Percentiles rank a stretch among this genome's conserved stretches.
Evolutionary conservation across 2,329 filamentous ascomycete species (phyloP).

Genomic region (Cyanodermella asteris): DNA sequence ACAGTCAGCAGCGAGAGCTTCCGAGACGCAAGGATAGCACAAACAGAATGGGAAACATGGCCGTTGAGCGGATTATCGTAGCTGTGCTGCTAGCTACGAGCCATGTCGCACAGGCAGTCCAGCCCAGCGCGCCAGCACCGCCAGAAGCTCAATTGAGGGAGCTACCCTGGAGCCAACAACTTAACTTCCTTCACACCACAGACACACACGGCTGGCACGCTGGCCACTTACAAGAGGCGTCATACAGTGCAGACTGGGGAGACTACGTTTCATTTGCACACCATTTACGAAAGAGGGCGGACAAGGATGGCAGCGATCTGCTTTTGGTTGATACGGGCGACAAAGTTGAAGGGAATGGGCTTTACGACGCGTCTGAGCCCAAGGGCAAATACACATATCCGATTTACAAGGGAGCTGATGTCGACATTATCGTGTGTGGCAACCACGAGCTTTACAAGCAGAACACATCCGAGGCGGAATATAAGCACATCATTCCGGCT

Average conservation of each 20-base stretch:
- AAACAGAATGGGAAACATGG: no score
- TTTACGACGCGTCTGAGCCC: conserved; percentile 75
- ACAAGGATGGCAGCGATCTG: conserved; percentile 59
- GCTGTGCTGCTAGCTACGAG: neutral
- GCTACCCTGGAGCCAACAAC: conserved; percentile 73
- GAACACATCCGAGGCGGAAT: conserved; percentile 58
- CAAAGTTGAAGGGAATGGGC: conserved; percentile 76
- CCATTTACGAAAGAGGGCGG: conserved; percentile 58
- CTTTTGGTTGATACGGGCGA: conserved; percentile 93
- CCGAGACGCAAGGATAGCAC: no score
- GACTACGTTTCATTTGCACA: conserved; percentile 88
- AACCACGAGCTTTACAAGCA: conserved; percentile 89
- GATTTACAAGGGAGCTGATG: conserved; percentile 59
- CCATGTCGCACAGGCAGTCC: conserved; percentile 27
- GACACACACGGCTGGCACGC: conserved; percentile 92
- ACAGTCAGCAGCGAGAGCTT: no score
- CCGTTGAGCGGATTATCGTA: no score
- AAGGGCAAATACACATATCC: conserved; percentile 78
- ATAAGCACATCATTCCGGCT: conserved; percentile 57
- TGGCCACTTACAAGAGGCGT: conserved; percentile 80
- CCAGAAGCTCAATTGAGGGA: conserved; percentile 62
- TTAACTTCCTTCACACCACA: conserved; percentile 95
- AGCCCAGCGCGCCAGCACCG: conserved; percentile 62
- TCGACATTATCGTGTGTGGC: conserved; percentile 69
- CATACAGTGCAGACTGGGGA: conserved; percentile 92